phyloP scores from a whole-genome alignment of 352 stramenopile species.

The Phytophthora rubi region DNA sequence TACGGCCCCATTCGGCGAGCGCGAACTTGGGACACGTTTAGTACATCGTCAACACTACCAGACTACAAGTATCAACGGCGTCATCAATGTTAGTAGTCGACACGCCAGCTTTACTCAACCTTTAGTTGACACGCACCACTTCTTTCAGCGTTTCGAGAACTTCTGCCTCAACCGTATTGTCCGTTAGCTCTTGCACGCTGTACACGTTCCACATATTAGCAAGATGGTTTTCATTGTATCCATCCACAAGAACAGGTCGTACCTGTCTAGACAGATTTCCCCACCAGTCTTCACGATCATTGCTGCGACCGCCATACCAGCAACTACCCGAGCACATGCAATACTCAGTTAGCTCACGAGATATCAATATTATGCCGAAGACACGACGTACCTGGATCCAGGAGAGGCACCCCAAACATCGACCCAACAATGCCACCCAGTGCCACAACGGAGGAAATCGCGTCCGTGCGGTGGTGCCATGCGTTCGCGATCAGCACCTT shows the following conservation, averaged over 20 bases:
- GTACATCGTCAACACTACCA: conserved; percentile 80
- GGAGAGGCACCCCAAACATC: conserved; percentile 68
- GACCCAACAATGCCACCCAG: conserved; percentile 79
- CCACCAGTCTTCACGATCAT: conserved; percentile 92
- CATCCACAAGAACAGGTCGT: background rate
- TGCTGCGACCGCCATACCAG: conserved; percentile 81
- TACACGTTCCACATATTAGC: background rate
- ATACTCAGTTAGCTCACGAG: too few species aligned
- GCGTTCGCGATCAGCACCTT: conserved; percentile 98
- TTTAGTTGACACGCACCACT: conserved; percentile 49
- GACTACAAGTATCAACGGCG: conserved; percentile 39
- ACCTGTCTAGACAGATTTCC: conserved; percentile 86
- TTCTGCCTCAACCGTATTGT: conserved; percentile 85
- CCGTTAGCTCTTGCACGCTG: conserved; percentile 84
- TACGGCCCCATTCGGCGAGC: conserved; percentile 89
- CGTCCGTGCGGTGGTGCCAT: conserved; percentile 94
- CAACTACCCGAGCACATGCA: conserved; percentile 41
- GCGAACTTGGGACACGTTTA: conserved; percentile 80
- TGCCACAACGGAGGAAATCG: conserved; percentile 90
- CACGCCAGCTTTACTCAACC: background rate
- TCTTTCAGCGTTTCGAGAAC: conserved; percentile 77
- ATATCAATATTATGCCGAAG: background rate
- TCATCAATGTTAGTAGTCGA: conserved; percentile 5
- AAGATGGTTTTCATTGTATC: background rate
- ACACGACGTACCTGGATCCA: conserved; percentile 64